Conservation (phyloP, 495 filamentous ascomycete genomes). For the Neurospora cerealis region DNA sequence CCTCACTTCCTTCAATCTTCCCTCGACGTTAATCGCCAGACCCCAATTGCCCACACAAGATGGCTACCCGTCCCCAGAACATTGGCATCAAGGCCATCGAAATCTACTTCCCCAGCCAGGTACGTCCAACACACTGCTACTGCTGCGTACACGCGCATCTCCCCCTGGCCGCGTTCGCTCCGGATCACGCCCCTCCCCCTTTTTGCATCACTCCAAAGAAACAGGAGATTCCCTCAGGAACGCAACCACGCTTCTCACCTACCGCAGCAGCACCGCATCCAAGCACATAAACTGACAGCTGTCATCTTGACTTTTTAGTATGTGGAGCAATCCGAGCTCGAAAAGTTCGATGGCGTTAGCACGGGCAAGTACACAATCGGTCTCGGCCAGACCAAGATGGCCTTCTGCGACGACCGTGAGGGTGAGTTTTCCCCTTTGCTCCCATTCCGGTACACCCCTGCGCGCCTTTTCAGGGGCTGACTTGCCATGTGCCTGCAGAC, state of each 20-base stretch:
- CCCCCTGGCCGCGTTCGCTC: neutral
- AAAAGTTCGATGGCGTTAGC: conserved; percentile 96
- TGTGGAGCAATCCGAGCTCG: conserved; percentile 89
- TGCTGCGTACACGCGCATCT: neutral
- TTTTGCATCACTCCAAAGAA: neutral
- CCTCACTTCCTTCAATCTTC: neutral
- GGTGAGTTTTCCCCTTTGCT: conserved; percentile 44
- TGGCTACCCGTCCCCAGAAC: conserved; percentile 87
- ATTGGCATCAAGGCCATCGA: conserved; percentile 99
- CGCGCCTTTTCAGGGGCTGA: conserved; percentile 15
- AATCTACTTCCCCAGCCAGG: conserved; percentile 95
- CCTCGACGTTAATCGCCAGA: neutral
- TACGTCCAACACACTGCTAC: conserved; percentile 32
- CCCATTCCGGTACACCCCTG: neutral
- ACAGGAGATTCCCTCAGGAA: neutral
- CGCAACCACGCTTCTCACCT: neutral
- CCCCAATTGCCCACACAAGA: conserved; percentile 32
- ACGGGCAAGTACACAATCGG: conserved; percentile 97
- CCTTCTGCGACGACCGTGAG: conserved; percentile 98
- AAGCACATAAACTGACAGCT: conserved; percentile 21
- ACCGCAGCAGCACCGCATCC: neutral
- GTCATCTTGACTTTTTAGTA: conserved; percentile 48
- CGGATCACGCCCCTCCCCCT: neutral
- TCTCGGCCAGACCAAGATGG: conserved; percentile 99
- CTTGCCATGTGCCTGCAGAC: conserved; percentile 43